These are phyloP conservation scores for Paecilomyces variotii DNA, from an alignment of 2,329 filamentous ascomycete genomes.

Conservation along the genomic window DNA sequence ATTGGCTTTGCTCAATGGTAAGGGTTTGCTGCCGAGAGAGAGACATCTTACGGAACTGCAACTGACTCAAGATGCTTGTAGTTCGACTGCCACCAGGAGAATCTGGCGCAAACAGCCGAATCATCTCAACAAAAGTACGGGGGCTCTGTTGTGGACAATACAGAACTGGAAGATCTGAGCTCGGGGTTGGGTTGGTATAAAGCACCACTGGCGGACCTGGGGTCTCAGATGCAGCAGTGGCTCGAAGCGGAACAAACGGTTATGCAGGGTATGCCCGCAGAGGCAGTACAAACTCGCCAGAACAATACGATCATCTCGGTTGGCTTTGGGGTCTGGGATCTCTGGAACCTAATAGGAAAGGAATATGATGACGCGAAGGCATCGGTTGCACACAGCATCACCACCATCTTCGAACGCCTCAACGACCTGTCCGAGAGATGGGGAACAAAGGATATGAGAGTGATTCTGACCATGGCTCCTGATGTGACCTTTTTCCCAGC, in stretches of 20 bases:
- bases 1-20: constrained; percentile 30
- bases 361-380: constrained; percentile 16
- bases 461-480: constrained; percentile 30
- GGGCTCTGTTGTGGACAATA: constrained; percentile 27
- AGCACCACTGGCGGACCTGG: constrained; percentile 26
- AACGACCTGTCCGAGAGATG: constrained; percentile 20
- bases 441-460: constrained; percentile 21
- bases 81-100: constrained; percentile 28
- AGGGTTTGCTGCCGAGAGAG: constrained; percentile 2
- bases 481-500: constrained; percentile 35
- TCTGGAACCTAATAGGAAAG: constrained; percentile 27
- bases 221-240: constrained; percentile 29
- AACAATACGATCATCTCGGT: constrained; percentile 27
- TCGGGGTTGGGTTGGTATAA: constrained; percentile 13
- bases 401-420: constrained; percentile 25
- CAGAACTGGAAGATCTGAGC: constrained; percentile 17
- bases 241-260: constrained; percentile 21
- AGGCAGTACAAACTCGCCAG: constrained; percentile 16
- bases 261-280: constrained; percentile 11
- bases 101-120: constrained; percentile 22
- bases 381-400: constrained; percentile 22
- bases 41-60: background rate
- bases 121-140: constrained; percentile 17
- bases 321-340: constrained; percentile 33
- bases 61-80: constrained; percentile 9